Percentiles rank a stretch among this genome's conserved stretches.
Evolutionary conservation across 257 asterid species (phyloP).

Genomic region (Coffea eugenioides): DNA sequence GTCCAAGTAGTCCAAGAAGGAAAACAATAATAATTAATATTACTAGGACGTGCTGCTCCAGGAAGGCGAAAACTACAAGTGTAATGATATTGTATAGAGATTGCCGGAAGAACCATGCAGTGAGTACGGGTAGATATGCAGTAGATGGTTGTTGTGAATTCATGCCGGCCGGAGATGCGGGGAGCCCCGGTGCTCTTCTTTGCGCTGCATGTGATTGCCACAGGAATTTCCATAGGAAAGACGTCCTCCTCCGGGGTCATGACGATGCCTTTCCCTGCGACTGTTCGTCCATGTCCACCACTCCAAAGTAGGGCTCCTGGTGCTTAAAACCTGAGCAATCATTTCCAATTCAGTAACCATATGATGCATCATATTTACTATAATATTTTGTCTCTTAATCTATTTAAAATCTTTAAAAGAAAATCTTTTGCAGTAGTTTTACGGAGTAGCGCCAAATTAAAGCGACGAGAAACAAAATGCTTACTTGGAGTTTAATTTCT

Average conservation of each 20-base stretch:
- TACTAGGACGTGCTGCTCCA: background rate
- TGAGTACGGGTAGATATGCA: constrained; percentile 63
- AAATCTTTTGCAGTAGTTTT: background rate
- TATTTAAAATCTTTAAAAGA: background rate
- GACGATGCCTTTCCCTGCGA: background rate
- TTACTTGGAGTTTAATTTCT: no score
- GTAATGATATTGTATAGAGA: constrained; percentile 46
- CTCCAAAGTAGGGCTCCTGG: background rate
- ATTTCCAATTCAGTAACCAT: background rate
- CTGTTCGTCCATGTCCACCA: constrained; percentile 14
- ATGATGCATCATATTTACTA: background rate
- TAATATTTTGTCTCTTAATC: background rate
- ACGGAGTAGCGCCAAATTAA: background rate
- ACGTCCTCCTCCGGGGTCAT: constrained; percentile 31
- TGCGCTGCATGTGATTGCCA: constrained; percentile 80
- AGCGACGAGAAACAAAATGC: no score
- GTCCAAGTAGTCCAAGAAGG: background rate
- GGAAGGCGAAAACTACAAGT: constrained; percentile 2
- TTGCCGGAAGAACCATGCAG: constrained; percentile 78
- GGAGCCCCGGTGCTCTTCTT: constrained; percentile 42
- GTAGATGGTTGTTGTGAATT: constrained; percentile 77
- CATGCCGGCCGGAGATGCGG: constrained; percentile 67
- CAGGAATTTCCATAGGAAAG: constrained; percentile 62
- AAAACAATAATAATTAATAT: background rate
- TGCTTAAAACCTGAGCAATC: background rate